A percentile compares a stretch with the other conserved stretches of the same genome.
Evolutionary conservation across 371 early-diverging fungal species (phyloP).

Genomic region (Mortierella sp.): DNA sequence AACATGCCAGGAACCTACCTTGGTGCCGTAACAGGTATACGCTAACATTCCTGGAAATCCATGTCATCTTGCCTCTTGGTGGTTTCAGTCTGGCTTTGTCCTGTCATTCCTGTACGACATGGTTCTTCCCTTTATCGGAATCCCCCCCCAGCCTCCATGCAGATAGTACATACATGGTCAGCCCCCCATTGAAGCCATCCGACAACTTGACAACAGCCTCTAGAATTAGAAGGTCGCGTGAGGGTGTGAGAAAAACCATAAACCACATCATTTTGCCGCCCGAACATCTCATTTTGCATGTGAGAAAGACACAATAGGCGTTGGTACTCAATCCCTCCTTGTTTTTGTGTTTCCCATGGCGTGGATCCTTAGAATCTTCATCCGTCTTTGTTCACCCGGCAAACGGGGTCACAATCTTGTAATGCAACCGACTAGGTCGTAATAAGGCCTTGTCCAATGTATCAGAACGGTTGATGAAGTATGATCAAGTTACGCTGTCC

Average conservation of each 20-base stretch:
- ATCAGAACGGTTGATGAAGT: conserved; percentile 99
- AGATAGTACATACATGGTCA: conserved; percentile 99
- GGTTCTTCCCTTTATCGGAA: conserved; percentile 97
- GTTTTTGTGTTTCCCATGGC: conserved; percentile 92
- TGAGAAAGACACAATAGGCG: too few species aligned
- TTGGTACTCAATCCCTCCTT: conserved; percentile 91
- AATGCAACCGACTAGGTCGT: conserved; percentile 99
- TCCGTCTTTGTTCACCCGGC: conserved; percentile 97
- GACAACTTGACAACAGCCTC: conserved; percentile 98
- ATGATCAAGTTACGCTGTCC: conserved; percentile 99
- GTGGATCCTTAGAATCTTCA: conserved; percentile 99
- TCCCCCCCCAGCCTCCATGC: conserved; percentile 99
- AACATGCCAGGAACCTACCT: too few species aligned
- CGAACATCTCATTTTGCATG: too few species aligned
- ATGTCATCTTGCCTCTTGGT: conserved; percentile 99
- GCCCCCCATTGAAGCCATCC: conserved; percentile 99
- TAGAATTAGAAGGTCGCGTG: conserved; percentile 30
- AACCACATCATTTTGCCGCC: too few species aligned
- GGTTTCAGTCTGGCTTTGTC: conserved; percentile 99
- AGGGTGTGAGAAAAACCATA: too few species aligned
- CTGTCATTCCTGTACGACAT: conserved; percentile 98
- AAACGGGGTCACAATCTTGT: conserved; percentile 99
- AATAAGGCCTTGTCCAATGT: conserved; percentile 99
- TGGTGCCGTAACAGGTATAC: too few species aligned
- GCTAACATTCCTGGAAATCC: conserved; percentile 93